Conservation (phyloP, 352 stramenopile genomes). For the Saprolegnia diclina region DNA sequence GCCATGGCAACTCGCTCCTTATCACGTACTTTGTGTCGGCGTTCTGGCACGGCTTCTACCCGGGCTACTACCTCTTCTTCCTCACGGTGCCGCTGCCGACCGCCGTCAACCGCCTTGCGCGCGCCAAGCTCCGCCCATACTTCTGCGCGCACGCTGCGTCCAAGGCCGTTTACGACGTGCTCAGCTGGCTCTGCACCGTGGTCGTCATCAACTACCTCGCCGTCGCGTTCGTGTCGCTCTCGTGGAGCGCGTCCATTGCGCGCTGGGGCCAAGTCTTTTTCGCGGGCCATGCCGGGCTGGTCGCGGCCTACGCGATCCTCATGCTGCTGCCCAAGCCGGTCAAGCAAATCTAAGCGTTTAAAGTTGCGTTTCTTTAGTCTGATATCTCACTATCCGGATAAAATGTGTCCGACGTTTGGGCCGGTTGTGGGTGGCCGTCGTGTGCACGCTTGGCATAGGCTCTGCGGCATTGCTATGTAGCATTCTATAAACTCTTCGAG, state of each 20-base stretch:
- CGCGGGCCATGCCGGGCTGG: conserved; percentile 36
- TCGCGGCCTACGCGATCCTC: conserved; percentile 15
- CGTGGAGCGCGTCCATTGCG: conserved; percentile 45
- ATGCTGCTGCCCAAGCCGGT: conserved; percentile 10
- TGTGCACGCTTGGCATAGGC: no score
- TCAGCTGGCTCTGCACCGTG: conserved; percentile 47
- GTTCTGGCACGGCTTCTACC: conserved; percentile 99
- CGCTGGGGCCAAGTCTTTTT: conserved; percentile 58
- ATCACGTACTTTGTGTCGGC: conserved; percentile 93
- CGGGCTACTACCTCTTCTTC: conserved; percentile 97
- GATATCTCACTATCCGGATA: neutral
- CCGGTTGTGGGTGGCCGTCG: no score
- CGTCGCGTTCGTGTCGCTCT: conserved; percentile 56
- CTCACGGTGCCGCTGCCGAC: conserved; percentile 64
- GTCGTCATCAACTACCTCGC: conserved; percentile 70
- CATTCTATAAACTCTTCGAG: no score
- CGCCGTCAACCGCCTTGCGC: conserved; percentile 55
- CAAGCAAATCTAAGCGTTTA: conserved; percentile 22
- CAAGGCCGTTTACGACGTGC: conserved; percentile 58
- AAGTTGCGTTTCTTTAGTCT: conserved; percentile 1
- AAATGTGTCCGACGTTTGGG: no score
- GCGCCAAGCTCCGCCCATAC: conserved; percentile 47
- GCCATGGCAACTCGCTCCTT: conserved; percentile 88
- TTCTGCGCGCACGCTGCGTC: conserved; percentile 37
- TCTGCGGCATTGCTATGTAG: no score